Base-by-base conservation (phyloP, 768 basidiomycete species). In the Dioszegia hungarica region DNA sequence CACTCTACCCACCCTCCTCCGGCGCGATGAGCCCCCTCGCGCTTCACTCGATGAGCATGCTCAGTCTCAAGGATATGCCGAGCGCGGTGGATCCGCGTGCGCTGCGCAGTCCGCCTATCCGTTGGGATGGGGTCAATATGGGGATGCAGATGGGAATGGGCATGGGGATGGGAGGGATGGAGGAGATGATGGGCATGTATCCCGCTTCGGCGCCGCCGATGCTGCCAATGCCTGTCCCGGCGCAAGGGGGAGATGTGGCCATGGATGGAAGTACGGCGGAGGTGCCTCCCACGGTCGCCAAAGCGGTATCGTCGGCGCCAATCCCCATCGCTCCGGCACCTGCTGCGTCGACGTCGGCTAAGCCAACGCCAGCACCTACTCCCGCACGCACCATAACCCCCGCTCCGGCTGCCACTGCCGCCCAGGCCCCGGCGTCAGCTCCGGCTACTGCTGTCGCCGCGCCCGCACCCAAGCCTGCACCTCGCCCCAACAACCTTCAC, bases 1-100 rank as follows among this genome's bases (percentile, higher is more conserved):
- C 57, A 10, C 14, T 67, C 12, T 41, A 60, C 22, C 36, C 56
- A 11, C 38, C 40, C 25, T 60, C 62, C 5, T 45, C 43, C 17
- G 55, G 60, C 5, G 68, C 55, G 0, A 48, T 70, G 12, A 61
- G 58, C 2, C 68, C 68, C 3, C 56, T 65, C 56, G 55, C 58
- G 1, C 47, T 70, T 6, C 63, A 64, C 15, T 56, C 46, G 28
- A 56, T 67, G 47, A 57, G 61, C 4, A 55, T 43, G 29, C 38
- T 70, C 19, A 54, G 57, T 11, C 44, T 70, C 19, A 37, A 20
- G 8, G 61, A 57, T 43, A 29, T 29, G 53, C 57, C 50, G 31
- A 43, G 9, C n/a, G 34, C 31, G 20, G 54, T 55, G 41, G 64
- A 67, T 54, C 68, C 68, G 2, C 60, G 61, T 29, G 65, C 62